phyloP scores from a whole-genome alignment of 108 stramenopile genomes.

The Discostella stelligeroides region DNA sequence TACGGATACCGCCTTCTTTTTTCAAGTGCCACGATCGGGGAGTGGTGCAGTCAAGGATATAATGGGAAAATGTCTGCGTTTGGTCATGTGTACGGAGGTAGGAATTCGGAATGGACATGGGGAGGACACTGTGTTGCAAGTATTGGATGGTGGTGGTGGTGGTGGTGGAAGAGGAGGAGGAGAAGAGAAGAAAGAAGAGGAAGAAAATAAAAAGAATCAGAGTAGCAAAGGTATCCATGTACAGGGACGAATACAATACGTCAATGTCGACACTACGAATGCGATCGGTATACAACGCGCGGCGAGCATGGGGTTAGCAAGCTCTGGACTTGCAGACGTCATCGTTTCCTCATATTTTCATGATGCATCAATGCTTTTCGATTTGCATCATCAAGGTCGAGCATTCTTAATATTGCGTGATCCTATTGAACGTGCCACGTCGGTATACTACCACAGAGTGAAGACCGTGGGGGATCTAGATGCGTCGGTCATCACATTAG shows the following conservation, averaged over 20 bases:
- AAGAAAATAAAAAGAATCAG: too few species aligned
- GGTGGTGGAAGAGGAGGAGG: too few species aligned
- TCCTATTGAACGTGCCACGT: conserved; percentile 53
- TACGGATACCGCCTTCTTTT: conserved; percentile 52
- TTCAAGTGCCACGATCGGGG: conserved; percentile 52
- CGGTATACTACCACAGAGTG: conserved; percentile 48
- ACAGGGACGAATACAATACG: conserved; percentile 43
- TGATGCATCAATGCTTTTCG: conserved; percentile 45
- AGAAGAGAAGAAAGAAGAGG: too few species aligned
- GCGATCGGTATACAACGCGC: conserved; percentile 49
- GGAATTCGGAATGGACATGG: conserved; percentile 53
- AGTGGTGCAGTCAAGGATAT: conserved; percentile 52
- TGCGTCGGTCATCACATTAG: conserved; percentile 28
- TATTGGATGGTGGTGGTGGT: too few species aligned
- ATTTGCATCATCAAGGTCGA: conserved; percentile 47
- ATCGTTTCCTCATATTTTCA: conserved; percentile 53
- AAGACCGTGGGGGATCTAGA: conserved; percentile 40
- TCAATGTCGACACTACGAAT: conserved; percentile 63
- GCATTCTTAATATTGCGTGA: conserved; percentile 52
- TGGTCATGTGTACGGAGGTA: conserved; percentile 42
- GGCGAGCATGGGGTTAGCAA: conserved; percentile 42
- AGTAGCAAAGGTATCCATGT: too few species aligned
- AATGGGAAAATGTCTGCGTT: conserved; percentile 35
- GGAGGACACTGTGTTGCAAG: conserved; percentile 34
- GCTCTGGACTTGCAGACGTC: conserved; percentile 42